Percentiles rank a stretch among this genome's conserved stretches.
These are phyloP conservation scores for Mollisia scopiformis DNA, from an alignment of 2,329 filamentous ascomycete species.

Conservation along the genomic window DNA sequence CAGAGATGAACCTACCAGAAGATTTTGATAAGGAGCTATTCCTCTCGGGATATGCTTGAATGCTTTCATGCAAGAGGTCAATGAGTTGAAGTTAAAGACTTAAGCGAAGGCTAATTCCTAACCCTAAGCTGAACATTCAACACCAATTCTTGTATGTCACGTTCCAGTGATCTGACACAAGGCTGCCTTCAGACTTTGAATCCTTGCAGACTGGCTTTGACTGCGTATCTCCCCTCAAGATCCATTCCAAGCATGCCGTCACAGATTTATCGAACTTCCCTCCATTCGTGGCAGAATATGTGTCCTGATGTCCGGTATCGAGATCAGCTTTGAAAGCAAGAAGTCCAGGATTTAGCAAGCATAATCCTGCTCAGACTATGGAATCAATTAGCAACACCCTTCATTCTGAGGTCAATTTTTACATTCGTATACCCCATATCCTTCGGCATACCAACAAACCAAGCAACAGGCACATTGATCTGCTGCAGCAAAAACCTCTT, in stretches of 20 bases:
- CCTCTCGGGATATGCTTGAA: no score
- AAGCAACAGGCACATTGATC: conserved; percentile 14
- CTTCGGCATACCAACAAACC: conserved; percentile 15
- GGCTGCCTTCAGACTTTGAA: background rate
- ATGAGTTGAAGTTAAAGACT: no score
- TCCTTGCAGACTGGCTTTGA: conserved; percentile 9
- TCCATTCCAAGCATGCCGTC: conserved; percentile 14
- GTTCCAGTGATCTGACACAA: conserved; percentile 13
- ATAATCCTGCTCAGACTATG: conserved; percentile 15
- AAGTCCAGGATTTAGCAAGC: background rate
- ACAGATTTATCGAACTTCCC: conserved; percentile 16
- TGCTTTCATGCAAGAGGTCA: no score
- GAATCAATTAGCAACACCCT: background rate
- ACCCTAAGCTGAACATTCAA: no score
- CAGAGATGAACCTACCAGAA: no score
- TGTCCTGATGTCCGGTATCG: conserved; percentile 12
- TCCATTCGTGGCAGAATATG: conserved; percentile 11
- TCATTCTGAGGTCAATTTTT: background rate
- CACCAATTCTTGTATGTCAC: conserved; percentile 16
- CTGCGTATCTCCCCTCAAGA: conserved; percentile 7
- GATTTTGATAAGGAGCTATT: no score
- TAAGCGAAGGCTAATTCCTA: no score
- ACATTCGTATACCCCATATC: conserved; percentile 14
- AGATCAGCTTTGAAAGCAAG: conserved; percentile 9
- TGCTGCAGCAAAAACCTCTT: conserved; percentile 13